Conservation (phyloP, 306 rosid species). For the Adenanthera pavonina region DNA sequence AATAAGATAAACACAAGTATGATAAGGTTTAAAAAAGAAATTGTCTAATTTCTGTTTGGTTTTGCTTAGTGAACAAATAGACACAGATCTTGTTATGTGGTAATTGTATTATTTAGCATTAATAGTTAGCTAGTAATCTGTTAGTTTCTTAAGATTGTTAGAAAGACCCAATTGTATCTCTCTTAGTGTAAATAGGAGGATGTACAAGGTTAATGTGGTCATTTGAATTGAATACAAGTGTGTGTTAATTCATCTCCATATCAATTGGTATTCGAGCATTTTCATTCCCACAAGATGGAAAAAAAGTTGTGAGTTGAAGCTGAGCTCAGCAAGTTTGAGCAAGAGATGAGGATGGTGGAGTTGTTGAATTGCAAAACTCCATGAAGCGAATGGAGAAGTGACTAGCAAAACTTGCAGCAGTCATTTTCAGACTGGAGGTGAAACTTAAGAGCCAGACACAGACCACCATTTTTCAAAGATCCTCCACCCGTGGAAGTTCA, state of each 20-base stretch:
- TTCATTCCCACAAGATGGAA: neutral
- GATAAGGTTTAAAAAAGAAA: neutral
- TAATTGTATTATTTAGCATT: neutral
- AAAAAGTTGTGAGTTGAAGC: neutral
- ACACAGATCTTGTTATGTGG: neutral
- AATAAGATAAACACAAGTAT: neutral
- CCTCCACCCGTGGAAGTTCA: neutral
- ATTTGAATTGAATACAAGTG: neutral
- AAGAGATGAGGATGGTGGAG: neutral
- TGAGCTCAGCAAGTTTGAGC: neutral
- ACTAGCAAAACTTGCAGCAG: neutral
- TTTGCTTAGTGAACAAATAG: neutral
- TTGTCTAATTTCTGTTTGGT: neutral
- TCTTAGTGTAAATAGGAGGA: neutral
- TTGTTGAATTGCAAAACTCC: no score
- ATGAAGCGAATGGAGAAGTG: neutral
- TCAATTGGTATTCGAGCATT: neutral
- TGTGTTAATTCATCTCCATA: neutral
- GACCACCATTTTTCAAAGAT: neutral
- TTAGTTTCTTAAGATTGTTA: neutral
- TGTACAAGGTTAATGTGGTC: neutral
- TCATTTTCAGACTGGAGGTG: neutral
- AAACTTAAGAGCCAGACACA: neutral
- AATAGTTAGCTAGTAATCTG: neutral
- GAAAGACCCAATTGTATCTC: neutral